These are phyloP conservation scores for Porcisia deanei DNA, from an alignment of 208 protist species.

Conservation along the genomic window DNA sequence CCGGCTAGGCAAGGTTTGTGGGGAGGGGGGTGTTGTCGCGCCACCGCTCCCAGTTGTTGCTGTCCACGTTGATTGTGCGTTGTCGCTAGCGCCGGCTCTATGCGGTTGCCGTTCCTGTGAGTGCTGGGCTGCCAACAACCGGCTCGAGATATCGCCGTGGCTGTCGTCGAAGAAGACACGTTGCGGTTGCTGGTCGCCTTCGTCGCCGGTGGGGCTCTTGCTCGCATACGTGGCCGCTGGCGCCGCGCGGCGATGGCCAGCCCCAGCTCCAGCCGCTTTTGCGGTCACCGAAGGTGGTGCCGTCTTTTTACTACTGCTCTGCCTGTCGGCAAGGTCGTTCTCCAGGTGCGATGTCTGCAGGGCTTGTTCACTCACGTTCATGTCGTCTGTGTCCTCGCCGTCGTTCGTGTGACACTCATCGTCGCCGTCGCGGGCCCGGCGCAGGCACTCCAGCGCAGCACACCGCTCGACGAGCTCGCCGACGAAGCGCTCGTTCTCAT, in stretches of 20 bases:
- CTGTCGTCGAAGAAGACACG: conserved; percentile 28
- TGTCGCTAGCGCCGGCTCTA: neutral
- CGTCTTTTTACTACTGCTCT: neutral
- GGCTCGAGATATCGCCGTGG: conserved; percentile 9
- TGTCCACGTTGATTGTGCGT: neutral
- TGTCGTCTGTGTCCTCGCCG: conserved; percentile 6
- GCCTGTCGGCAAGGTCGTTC: neutral
- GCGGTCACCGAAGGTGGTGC: neutral
- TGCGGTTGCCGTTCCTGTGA: neutral
- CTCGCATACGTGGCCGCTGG: neutral
- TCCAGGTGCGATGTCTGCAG: neutral
- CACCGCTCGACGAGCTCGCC: conserved; percentile 50
- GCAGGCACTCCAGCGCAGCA: conserved; percentile 23
- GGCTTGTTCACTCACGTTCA: conserved; percentile 1
- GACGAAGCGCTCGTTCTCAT: conserved; percentile 42
- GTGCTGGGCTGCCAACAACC: neutral
- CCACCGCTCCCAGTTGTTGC: neutral
- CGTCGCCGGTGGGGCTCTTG: conserved; percentile 3
- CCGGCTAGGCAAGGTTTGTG: neutral
- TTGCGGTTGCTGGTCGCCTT: neutral
- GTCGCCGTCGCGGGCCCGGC: neutral
- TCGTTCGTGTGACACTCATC: conserved; percentile 11
- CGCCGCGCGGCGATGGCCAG: neutral
- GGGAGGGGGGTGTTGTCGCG: neutral
- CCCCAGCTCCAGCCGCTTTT: neutral